Evolutionary conservation across 352 stramenopile genomes (phyloP), one percentile per base, ranked within the genome.

Genomic region (Globisporangium nodosum): DNA sequence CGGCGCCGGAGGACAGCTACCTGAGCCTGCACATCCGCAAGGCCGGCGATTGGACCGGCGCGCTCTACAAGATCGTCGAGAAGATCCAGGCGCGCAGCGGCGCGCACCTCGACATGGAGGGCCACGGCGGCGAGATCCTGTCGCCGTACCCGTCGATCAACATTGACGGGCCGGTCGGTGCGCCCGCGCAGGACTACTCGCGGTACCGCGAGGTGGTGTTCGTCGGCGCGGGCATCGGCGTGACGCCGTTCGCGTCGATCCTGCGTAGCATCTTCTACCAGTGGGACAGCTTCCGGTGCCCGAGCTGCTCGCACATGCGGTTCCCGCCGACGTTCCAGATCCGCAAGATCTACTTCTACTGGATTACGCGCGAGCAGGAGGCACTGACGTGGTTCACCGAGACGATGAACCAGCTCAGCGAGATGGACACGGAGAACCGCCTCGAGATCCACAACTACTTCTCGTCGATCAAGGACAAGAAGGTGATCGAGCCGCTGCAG

Each of bases 361-460:
- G 86, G 85, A 71, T 84, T 66, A 88, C 78, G 4, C 74, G 81
- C 20, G 79, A 93, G 51, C 80, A 91, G 47, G 64, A 90, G 43
- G 66, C 76, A 20, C 76, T 92, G 20, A 78, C 66, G 37, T 94
- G 84, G 86, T 96, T 96, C 46, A 76, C 65, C 0, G 78, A 89
- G 40, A 88, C 84, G 3, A 90, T 96, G 78, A 88, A 96, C 68
- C 70, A 92, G 52, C 65, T 94, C 46, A 81, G 70, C 40, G 71
- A 76, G 53, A 68, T 88, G 65, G 85, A 93, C 62, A 78, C 69
- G 37, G 82, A 90, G 50, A 74, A 86, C 49, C 71, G 83, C 5
- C 61, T 95, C 8, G 78, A 92, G 62, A 87, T 92, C 56, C 84
- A 92, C 66, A 87, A 91, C 59, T 95, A 89, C 58, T 88, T 88